Evolutionary conservation across 1,284 basidiomycete species (phyloP).

Genomic region (Puccinia polysora): DNA sequence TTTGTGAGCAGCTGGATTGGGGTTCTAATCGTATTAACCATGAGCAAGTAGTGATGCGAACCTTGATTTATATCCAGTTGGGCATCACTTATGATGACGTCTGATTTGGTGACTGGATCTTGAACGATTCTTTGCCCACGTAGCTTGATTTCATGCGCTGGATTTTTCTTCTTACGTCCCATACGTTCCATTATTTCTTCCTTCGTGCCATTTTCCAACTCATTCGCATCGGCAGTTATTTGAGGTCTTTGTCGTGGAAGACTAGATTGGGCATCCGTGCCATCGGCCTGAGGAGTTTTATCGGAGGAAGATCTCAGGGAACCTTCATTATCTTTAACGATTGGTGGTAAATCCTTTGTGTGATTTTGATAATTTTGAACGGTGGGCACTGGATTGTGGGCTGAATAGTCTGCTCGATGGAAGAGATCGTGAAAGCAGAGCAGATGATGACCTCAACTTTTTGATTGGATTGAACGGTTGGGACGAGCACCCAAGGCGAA

Average conservation of each 20-base stretch:
- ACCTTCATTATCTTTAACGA: background rate
- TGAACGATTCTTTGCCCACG: conserved; percentile 58
- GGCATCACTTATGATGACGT: conserved; percentile 61
- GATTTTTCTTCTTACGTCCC: conserved; percentile 20
- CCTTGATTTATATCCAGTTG: conserved; percentile 56
- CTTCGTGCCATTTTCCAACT: background rate
- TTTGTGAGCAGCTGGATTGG: background rate
- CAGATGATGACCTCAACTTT: too few relatives aligned
- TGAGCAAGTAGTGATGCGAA: conserved; percentile 44
- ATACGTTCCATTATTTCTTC: conserved; percentile 35
- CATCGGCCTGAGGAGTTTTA: background rate
- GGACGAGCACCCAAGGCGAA: background rate
- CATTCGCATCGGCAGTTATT: background rate
- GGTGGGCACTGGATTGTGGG: conserved; percentile 37
- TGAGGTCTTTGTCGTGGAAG: too few relatives aligned
- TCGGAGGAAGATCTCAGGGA: background rate
- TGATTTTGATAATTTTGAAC: conserved; percentile 23
- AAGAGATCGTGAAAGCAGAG: background rate
- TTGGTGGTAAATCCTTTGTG: background rate
- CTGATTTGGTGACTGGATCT: conserved; percentile 61
- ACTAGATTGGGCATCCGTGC: background rate
- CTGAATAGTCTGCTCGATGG: conserved; percentile 21
- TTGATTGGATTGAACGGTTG: too few relatives aligned
- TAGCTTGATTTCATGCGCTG: conserved; percentile 47
- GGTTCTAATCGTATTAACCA: too few relatives aligned